Base-by-base conservation (phyloP, 2,329 filamentous ascomycete species). In the Orbilia brochopaga region DNA sequence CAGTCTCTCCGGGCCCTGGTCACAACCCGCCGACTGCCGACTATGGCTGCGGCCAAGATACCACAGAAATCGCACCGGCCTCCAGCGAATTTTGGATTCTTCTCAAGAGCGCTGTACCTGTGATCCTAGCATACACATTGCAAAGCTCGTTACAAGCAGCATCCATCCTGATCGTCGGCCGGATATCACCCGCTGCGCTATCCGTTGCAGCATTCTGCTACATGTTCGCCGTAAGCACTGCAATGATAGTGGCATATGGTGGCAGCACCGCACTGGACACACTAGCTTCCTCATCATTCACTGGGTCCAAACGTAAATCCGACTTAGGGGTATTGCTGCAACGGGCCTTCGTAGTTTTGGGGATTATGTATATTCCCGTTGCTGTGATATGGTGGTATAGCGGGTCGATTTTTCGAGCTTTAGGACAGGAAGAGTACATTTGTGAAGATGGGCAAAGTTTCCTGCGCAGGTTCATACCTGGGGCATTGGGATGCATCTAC, bases 141-240 rank as follows among this genome's bases (percentile, higher is more conserved):
- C 91, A 96, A 73, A 95, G 93, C 78, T 92, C 89, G 3, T 81
- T 96, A 0, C 91, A 96, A 78, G 95, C 91, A 0, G 78, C 90
- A 1, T 94, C 90, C 0, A 90, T 96, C 2, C 81, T 96, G 51
- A 87, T 96, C 40, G 90, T 91, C 1, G 91, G 91, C 8, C 87
- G 90, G 1, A 81, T 91, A 0, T 92, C 89, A 0, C 88, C 91
- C 0, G 89, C 94, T 79, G 87, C 91, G 1, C 81, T 96, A 5
- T 90, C 91, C 0, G 90, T 89, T 0, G 88, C 90, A 0, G 91
- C 91, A 0, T 96, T 96, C 77, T 90, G 89, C 1, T 93, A 94
- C 81, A 96, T 96, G 91, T 96, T 96, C 76, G 91, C 91, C 61
- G 92, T 93, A 89, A 87, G 89, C 21, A 91, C 90, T 0, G 91